Conservation (phyloP, 2,329 filamentous ascomycete genomes). For the Venturia effusa region DNA sequence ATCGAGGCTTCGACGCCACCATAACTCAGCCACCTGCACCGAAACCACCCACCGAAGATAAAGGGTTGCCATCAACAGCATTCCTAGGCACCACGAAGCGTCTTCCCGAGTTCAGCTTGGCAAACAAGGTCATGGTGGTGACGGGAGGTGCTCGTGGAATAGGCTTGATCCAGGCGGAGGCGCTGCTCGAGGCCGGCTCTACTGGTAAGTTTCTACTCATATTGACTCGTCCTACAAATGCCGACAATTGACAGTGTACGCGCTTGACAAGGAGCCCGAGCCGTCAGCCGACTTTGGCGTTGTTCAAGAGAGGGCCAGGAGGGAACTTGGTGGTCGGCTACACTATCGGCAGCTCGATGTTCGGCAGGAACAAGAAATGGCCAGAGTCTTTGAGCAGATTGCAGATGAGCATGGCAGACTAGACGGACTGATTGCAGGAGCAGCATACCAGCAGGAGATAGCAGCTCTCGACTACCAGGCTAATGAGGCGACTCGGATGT, state of each 20-base stretch:
- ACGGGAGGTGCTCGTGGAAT: constrained; percentile 52
- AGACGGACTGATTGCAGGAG: constrained; percentile 22
- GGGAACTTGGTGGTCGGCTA: constrained; percentile 28
- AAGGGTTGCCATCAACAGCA: not conserved
- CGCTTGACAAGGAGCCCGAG: constrained; percentile 34
- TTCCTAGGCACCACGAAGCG: constrained; percentile 15
- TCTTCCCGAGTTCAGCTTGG: constrained; percentile 44
- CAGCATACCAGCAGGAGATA: constrained; percentile 20
- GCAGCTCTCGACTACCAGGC: constrained; percentile 24
- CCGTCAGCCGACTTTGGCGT: constrained; percentile 33
- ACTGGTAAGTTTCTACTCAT: constrained; percentile 24
- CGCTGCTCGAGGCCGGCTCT: constrained; percentile 36
- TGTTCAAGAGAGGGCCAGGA: constrained; percentile 24
- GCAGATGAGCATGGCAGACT: constrained; percentile 17
- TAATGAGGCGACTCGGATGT: constrained; percentile 31
- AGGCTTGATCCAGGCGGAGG: constrained; percentile 35
- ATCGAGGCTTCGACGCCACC: not conserved
- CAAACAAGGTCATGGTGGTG: constrained; percentile 71
- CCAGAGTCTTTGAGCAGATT: constrained; percentile 18
- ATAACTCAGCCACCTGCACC: not conserved
- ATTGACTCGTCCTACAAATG: not conserved
- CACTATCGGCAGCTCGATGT: constrained; percentile 39
- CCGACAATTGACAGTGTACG: constrained; percentile 22
- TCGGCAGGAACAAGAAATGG: constrained; percentile 23
- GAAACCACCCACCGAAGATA: not conserved